phyloP scores from a whole-genome alignment of 495 filamentous ascomycete genomes.

The Hypoxylon intermedium region DNA sequence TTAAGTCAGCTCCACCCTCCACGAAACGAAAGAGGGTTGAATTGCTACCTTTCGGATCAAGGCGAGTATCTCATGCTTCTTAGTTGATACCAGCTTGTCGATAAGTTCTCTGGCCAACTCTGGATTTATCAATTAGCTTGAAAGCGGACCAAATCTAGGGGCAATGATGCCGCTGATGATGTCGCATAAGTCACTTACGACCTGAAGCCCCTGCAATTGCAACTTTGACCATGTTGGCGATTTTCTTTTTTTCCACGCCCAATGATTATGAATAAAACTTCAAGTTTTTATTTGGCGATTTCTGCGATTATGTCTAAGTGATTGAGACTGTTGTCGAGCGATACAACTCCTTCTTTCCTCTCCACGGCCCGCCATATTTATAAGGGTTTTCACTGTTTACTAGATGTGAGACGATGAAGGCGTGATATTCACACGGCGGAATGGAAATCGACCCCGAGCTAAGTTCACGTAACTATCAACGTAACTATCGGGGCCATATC shows the following conservation, averaged over 20 bases:
- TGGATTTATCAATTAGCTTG: conserved; percentile 25
- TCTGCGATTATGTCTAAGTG: background rate
- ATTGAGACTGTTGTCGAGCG: conserved; percentile 1
- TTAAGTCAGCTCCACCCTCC: background rate
- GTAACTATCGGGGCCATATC: too few species aligned
- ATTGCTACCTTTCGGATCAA: conserved; percentile 51
- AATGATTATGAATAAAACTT: background rate
- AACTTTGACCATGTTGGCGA: conserved; percentile 58
- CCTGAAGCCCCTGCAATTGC: conserved; percentile 59
- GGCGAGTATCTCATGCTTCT: conserved; percentile 60
- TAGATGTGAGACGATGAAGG: background rate
- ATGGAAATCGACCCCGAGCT: background rate
- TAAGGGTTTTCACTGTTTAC: background rate
- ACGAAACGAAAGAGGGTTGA: background rate
- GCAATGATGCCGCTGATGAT: too few species aligned
- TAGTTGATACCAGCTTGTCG: conserved; percentile 54
- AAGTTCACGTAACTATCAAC: conserved; percentile 21
- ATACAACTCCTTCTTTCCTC: conserved; percentile 6
- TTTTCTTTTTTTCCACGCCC: background rate
- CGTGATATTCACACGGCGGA: background rate
- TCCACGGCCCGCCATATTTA: conserved; percentile 7
- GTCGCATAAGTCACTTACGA: conserved; percentile 41
- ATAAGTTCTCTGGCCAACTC: conserved; percentile 61
- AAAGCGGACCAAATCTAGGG: background rate
- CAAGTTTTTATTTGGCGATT: background rate